Conservation (phyloP, 2,329 filamentous ascomycete species). For the Acephala macrosclerotiorum region DNA sequence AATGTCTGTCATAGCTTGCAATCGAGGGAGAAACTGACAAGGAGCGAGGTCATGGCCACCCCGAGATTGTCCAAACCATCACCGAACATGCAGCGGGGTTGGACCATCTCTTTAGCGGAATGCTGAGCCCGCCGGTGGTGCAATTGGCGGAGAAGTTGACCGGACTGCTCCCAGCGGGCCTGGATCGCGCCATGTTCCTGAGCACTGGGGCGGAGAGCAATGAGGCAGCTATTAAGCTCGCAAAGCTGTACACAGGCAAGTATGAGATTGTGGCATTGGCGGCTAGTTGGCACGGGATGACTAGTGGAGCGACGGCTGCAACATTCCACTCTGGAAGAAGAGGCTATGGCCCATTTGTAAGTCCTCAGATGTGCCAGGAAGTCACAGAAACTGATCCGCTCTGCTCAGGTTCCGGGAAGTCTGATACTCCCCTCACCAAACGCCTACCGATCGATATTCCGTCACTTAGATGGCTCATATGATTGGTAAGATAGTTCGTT, state of each 20-base stretch:
- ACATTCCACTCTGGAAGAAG: conserved; percentile 61
- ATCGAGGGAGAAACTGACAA: too few relatives aligned
- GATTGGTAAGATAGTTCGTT: conserved; percentile 54
- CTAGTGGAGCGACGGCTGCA: conserved; percentile 57
- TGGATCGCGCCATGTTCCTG: conserved; percentile 65
- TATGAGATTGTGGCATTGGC: conserved; percentile 69
- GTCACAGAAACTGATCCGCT: background rate
- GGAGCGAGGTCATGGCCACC: conserved; percentile 56
- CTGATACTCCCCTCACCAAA: conserved; percentile 66
- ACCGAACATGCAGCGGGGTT: conserved; percentile 56
- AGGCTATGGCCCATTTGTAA: conserved; percentile 49
- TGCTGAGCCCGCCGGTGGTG: conserved; percentile 65
- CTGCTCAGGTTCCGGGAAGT: conserved; percentile 58
- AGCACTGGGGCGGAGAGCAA: conserved; percentile 64
- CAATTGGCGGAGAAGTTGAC: conserved; percentile 59
- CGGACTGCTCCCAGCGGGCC: conserved; percentile 53
- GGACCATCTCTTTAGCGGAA: conserved; percentile 66
- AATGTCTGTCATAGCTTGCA: too few relatives aligned
- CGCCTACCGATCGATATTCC: conserved; percentile 54
- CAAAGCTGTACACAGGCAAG: conserved; percentile 69
- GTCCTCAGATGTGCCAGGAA: background rate
- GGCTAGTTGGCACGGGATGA: conserved; percentile 68
- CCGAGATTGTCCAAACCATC: conserved; percentile 63
- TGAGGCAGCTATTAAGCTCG: conserved; percentile 70
- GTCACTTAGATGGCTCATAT: conserved; percentile 59